Evolutionary conservation across 306 rosid genomes (phyloP), one percentile per base, ranked within the genome.

Genomic region (Arachis hypogaea): DNA sequence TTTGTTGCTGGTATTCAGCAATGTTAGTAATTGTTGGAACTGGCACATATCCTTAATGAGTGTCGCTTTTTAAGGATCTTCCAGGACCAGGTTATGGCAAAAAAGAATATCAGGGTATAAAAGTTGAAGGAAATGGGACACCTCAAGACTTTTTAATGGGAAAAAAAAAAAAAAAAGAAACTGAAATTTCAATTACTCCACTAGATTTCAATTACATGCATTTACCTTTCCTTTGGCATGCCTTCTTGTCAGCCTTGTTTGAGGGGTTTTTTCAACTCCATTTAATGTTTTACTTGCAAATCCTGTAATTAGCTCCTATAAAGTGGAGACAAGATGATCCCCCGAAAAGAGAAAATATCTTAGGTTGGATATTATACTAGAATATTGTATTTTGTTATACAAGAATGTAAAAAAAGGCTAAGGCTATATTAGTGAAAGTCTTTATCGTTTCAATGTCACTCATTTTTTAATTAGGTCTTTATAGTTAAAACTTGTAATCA

Each of bases 181-280:
- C 28, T 22, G 28, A 22, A 22, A 22, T 22, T 22, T 22, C 28
- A 1, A 22, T 22, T 22, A 22, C 28, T 22, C 28, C 28, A 22
- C 28, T 22, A 22, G 28, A 11, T 68, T 69, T 59, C 51, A 66
- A 68, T 28, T 46, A 63, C 68, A 68, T 74, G 86, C 88, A 83
- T 77, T 74, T 59, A 59, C 83, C 74, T 65, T 66, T 18, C 7
- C 78, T 66, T 62, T 30, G 41, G 73, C 16, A 50, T 40, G 33
- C 69, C 77, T 82, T 80, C 81, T 74, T 75, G 66, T 83, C 82
- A 52, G 43, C 69, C 66, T 66, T 66, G 75, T 52, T 80, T 78
- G 78, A 16, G 80, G 40, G 63, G 78, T 64, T 81, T 77, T 80
- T 80, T 59, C 81, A 45, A 33, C 50, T 44, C 71, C 74, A 5